Percentiles rank a stretch among this genome's conserved stretches.
Conservation (phyloP, 2,329 filamentous ascomycete genomes). For the Trichocomaceae sp. region DNA sequence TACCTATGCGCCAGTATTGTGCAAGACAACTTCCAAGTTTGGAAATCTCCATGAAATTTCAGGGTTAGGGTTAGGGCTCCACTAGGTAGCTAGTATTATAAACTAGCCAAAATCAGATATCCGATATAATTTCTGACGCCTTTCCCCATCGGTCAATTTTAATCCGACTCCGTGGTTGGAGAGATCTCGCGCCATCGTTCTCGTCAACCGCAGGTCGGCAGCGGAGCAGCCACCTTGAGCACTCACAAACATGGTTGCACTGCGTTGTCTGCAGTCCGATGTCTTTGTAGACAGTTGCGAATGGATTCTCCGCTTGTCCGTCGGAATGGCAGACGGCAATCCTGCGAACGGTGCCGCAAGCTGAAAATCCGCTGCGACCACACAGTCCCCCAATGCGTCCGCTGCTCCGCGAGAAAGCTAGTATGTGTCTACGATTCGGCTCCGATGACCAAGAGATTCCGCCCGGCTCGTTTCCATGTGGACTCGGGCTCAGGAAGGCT, state of each 20-base stretch:
- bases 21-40: background rate
- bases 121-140: too few species aligned
- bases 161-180: too few species aligned
- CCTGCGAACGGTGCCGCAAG: conserved; percentile 1
- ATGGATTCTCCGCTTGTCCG: background rate
- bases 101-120: too few species aligned
- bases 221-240: too few species aligned
- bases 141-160: too few species aligned
- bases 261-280: too few species aligned
- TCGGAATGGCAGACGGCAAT: conserved; percentile 1
- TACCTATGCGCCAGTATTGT: background rate
- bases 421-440: background rate
- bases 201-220: too few species aligned
- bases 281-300: too few species aligned
- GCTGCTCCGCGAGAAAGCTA: background rate
- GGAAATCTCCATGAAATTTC: background rate
- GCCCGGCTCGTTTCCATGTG: background rate
- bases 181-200: too few species aligned
- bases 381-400: background rate
- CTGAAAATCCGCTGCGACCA: conserved; percentile 2
- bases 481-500: background rate
- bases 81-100: too few species aligned
- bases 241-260: too few species aligned
- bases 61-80: background rate
- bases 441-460: background rate